Percentiles rank a stretch among this genome's conserved stretches.
phyloP scores from a whole-genome alignment of 176 grass and related monocot genomes.

The Zizania latifolia region DNA sequence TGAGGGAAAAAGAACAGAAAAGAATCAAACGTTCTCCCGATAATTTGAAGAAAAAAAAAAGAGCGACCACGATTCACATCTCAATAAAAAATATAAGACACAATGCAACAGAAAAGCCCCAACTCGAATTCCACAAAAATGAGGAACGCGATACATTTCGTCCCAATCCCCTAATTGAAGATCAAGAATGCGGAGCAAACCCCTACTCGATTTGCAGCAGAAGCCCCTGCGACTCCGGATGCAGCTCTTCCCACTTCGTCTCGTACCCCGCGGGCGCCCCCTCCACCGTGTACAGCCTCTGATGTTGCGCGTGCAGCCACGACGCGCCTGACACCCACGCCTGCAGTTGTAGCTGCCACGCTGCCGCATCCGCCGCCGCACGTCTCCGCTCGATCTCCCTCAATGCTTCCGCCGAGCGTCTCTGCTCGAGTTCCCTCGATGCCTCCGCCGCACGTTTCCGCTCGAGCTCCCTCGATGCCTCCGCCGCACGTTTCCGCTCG shows the following conservation, averaged over 20 bases:
- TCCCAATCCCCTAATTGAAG: not conserved
- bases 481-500: not conserved
- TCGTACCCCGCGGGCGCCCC: slow-evolving; percentile 39
- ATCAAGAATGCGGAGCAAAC: slow-evolving; percentile 3
- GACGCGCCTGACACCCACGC: not conserved
- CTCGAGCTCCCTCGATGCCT: too few species aligned
- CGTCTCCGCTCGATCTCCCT: not conserved
- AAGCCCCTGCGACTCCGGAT: slow-evolving; percentile 48
- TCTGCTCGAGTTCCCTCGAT: not conserved
- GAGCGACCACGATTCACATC: slow-evolving; percentile 8
- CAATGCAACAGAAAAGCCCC: not conserved
- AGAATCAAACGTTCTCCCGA: not conserved
- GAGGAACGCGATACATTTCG: slow-evolving; percentile 5
- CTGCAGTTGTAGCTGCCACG: slow-evolving; percentile 17
- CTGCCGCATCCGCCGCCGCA: not conserved
- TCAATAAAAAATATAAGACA: not conserved
- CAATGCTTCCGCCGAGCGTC: not conserved
- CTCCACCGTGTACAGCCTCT: slow-evolving; percentile 44
- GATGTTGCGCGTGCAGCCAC: slow-evolving; percentile 4
- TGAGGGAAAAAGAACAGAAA: not conserved
- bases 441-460: not conserved
- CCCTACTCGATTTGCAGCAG: slow-evolving; percentile 71
- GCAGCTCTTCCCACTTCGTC: slow-evolving; percentile 58
- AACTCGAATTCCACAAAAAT: slow-evolving; percentile 14
- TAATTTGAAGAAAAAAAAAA: too few species aligned